Evolutionary conservation across 768 basidiomycete species (phyloP), one percentile per base, ranked within the genome.

Genomic region (Lactifluus pinguis): DNA sequence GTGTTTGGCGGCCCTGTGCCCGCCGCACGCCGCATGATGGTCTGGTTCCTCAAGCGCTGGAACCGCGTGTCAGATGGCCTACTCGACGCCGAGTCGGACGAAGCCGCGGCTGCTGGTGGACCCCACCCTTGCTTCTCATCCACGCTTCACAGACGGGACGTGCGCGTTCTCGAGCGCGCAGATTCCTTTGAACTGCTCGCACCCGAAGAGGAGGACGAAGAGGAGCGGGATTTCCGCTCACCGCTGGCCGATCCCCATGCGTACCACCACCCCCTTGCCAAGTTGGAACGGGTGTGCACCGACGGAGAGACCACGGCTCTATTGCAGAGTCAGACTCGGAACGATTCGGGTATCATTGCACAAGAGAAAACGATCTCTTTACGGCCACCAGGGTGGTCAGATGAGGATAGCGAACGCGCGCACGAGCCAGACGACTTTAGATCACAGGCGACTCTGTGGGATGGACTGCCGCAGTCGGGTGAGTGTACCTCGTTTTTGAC

Each of bases 1-100:
- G 65, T 81, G 41, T 68, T 78, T 49, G 76, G 77, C 3, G 74
- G 74, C 15, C 57, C 65, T 5, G 49, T 63, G 19, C 52, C 54
- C 8, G 65, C 60, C 1, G 58, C 59, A 7, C 55, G 65, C 5
- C 56, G 60, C 14, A 59, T 59, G 59, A 61, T 65, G 63, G 54
- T 62, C 29, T 66, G 65, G 65, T 45, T 61, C 30, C 63, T 66
- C 15, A 58, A 55, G 53, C 63, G 60, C 29, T 66, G 65, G 63
- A 55, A 55, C 10, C 55, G 54, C 17, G 42, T 66, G 19, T 65
- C 65, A n/a, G 65, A 66, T 3, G 65, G 65, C 13, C 47, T 66
- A 10, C 63, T 66, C 9, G 64, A 65, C 15, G 59, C 53, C 0
- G 59, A 59, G 21, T 39, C 58, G 7, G 50, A 44, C 14, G 52